A percentile compares a stretch with the other conserved stretches of the same genome.
Evolutionary conservation across 352 stramenopile species (phyloP).

Genomic region (Aphanomyces invadans): DNA sequence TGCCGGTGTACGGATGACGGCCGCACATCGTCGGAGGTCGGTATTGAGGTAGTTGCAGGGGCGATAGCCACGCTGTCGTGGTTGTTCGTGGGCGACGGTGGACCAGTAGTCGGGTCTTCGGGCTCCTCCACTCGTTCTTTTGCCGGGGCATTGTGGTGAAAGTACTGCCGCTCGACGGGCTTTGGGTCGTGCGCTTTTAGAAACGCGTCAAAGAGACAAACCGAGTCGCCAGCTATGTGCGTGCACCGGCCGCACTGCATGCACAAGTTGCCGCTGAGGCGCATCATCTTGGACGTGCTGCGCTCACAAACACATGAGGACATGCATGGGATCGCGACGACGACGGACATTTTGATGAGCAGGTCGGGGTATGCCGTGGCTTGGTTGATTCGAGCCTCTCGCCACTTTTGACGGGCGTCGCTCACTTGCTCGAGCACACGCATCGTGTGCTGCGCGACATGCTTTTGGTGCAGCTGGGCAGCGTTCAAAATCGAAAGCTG

Average conservation of each 20-base stretch:
- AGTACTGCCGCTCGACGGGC: background rate
- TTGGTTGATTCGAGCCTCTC: constrained; percentile 65
- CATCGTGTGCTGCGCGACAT: constrained; percentile 40
- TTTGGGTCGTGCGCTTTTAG: background rate
- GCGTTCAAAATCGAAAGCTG: constrained; percentile 47
- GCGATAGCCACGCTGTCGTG: background rate
- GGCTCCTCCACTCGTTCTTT: background rate
- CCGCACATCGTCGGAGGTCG: background rate
- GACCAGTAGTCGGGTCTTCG: background rate
- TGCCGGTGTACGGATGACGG: background rate
- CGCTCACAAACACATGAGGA: background rate
- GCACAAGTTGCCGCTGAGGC: constrained; percentile 67
- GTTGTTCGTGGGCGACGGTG: background rate
- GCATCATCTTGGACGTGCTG: constrained; percentile 73
- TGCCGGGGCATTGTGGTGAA: background rate
- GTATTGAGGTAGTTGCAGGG: background rate
- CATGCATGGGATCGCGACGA: too few relatives aligned
- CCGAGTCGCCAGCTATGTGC: constrained; percentile 63
- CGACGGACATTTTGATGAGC: constrained; percentile 14
- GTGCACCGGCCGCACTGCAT: constrained; percentile 63
- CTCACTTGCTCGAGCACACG: constrained; percentile 43
- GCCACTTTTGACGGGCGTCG: constrained; percentile 53
- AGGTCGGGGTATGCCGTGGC: constrained; percentile 58
- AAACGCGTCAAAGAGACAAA: constrained; percentile 48
- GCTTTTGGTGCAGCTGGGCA: constrained; percentile 51